Percentiles rank a stretch among this genome's conserved stretches.
Conservation (phyloP, 495 filamentous ascomycete species). For the Chaetomium cochliodes region DNA sequence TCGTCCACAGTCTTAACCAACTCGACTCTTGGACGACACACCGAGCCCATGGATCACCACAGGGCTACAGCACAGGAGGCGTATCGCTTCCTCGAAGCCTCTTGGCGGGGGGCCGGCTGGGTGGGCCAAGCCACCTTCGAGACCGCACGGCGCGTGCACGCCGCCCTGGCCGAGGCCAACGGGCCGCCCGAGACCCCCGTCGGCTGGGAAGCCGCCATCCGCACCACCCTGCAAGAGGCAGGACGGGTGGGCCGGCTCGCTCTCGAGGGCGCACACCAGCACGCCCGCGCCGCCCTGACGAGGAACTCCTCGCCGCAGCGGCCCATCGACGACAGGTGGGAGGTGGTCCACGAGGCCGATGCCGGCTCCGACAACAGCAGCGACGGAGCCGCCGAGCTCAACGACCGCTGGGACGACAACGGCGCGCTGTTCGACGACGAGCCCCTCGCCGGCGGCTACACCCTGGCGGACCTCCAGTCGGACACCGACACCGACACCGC, state of each 20-base stretch:
- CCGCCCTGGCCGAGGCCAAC: too few species aligned
- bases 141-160: background rate
- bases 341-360: background rate
- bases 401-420: background rate
- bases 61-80: background rate
- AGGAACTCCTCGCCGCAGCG: background rate
- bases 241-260: background rate
- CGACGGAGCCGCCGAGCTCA: background rate
- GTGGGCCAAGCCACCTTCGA: background rate
- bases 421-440: conserved; percentile 5
- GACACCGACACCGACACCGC: background rate
- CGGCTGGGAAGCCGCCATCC: background rate
- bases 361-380: background rate
- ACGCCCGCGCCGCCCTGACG: background rate
- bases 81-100: too few species aligned
- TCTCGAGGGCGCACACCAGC: background rate
- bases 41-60: background rate
- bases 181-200: too few species aligned
- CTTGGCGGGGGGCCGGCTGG: too few species aligned
- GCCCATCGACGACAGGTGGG: background rate
- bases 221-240: background rate
- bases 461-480: background rate
- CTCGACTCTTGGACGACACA: too few species aligned
- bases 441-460: background rate
- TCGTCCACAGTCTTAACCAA: too few species aligned